Base-by-base conservation (phyloP, 225 moss, liverwort and hornwort genomes). In the Physcomitrellopsis africana region DNA sequence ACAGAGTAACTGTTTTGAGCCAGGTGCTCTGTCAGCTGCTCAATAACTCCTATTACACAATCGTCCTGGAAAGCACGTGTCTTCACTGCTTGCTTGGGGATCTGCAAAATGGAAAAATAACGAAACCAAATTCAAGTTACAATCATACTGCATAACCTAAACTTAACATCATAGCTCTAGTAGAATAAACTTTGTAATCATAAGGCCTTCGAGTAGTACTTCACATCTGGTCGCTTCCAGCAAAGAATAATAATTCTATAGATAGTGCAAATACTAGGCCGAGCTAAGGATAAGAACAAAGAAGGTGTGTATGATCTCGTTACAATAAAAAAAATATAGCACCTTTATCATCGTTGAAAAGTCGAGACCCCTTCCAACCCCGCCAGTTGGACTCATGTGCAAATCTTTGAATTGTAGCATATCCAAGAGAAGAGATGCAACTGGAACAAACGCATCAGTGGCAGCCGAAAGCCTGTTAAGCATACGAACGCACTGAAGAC, bases 321-420 rank as follows among this genome's bases (percentile, higher is more conserved):
- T 19, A 11, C 14, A 67, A 54, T 52, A 9, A 43, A 41, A 24
- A 70, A 12, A 52, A 72, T 32, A 11, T 42, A 4, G 45, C 53
- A 93, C 93, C 90, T 99, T 99, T 51, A 99, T 78, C 60, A 83
- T 72, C 15, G 79, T 84, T 54, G 85, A 84, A 51, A 99, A 95
- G 27, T 95, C 95, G 16, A 91, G 75, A 13, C 90, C 89, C 47
- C 85, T 83, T 63, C 99, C 99, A 16, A 88, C 75, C 51, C 99
- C 95, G 5, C 93, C 95, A n/a, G 95, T 92, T 24, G 99, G 95
- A 32, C 89, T 72, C 87, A 87, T 93, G 70, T 88, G 89, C 49
- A 99, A 87, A 80, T 99, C 99, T 72, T 89, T 99, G 62, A 93
- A 99, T 60, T 93, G 89, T 15, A 99, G 80, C 93, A 99, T 95